phyloP scores from a whole-genome alignment of 1,284 basidiomycete genomes.

The Marasmius oreades region DNA sequence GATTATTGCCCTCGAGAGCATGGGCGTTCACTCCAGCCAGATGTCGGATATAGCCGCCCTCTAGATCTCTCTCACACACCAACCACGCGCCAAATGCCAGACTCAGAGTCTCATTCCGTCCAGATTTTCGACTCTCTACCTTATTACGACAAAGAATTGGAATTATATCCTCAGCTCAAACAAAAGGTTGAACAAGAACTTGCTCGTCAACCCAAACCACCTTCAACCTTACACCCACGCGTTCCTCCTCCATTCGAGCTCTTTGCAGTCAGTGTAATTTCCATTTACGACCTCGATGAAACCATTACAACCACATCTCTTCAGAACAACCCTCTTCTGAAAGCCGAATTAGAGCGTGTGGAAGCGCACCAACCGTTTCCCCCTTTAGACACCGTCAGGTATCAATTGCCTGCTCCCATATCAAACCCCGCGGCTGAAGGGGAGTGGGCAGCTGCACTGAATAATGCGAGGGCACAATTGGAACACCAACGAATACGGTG shows the following conservation, averaged over 20 bases:
- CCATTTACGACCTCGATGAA: slow-evolving; percentile 1
- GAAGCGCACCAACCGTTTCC: slow-evolving; percentile 69
- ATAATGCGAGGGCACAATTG: slow-evolving; percentile 81
- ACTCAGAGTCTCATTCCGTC: slow-evolving; percentile 5
- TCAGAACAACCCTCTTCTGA: slow-evolving; percentile 64
- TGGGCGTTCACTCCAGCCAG: neutral
- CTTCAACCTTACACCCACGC: slow-evolving; percentile 58
- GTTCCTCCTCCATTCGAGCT: slow-evolving; percentile 68
- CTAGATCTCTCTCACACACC: neutral
- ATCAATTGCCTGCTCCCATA: slow-evolving; percentile 73
- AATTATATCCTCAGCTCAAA: slow-evolving; percentile 67
- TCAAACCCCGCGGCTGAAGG: slow-evolving; percentile 65
- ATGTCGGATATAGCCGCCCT: slow-evolving; percentile 6
- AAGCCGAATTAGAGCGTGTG: slow-evolving; percentile 71
- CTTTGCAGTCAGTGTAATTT: slow-evolving; percentile 67
- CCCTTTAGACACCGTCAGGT: slow-evolving; percentile 76
- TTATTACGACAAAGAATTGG: slow-evolving; percentile 93
- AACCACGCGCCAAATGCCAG: slow-evolving; percentile 4
- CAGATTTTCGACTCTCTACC: slow-evolving; percentile 82
- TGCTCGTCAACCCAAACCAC: slow-evolving; percentile 59
- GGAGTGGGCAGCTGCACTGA: slow-evolving; percentile 76
- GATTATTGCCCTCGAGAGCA: slow-evolving; percentile 11
- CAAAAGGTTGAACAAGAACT: slow-evolving; percentile 74
- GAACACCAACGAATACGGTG: slow-evolving; percentile 89
- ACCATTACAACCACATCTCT: slow-evolving; percentile 4